These are phyloP conservation scores for Aspergillus puulaauensis DNA, from an alignment of 2,329 filamentous ascomycete species.

Conservation along the genomic window DNA sequence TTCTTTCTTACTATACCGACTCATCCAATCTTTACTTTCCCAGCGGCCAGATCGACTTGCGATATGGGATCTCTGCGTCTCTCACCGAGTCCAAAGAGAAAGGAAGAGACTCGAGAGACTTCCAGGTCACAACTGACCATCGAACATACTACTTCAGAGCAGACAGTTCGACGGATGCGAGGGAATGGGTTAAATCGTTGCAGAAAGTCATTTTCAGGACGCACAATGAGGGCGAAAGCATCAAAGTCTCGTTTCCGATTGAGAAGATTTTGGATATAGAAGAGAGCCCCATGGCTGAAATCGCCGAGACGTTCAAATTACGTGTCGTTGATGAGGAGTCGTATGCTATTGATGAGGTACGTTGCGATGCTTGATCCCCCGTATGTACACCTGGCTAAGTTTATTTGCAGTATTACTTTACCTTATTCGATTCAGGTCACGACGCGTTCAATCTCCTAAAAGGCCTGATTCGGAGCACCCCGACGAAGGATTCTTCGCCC, in stretches of 20 bases:
- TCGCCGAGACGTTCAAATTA: conserved; percentile 91
- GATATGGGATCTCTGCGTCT: conserved; percentile 85
- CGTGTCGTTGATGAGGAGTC: conserved; percentile 91
- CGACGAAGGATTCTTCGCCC: conserved; percentile 43
- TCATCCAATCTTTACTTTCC: conserved; percentile 88
- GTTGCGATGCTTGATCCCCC: neutral
- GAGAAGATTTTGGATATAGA: conserved; percentile 90
- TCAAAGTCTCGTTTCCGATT: conserved; percentile 91
- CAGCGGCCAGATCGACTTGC: conserved; percentile 84
- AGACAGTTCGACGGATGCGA: conserved; percentile 82
- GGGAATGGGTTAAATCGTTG: conserved; percentile 93
- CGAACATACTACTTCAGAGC: conserved; percentile 85
- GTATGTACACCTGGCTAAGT: conserved; percentile 13
- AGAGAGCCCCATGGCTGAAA: conserved; percentile 84
- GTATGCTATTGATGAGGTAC: conserved; percentile 89
- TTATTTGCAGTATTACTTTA: conserved; percentile 85
- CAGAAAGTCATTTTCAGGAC: conserved; percentile 94
- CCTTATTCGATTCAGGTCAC: conserved; percentile 83
- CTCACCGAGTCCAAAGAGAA: conserved; percentile 68
- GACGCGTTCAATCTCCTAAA: conserved; percentile 79
- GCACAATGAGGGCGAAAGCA: conserved; percentile 93
- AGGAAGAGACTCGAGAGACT: conserved; percentile 69
- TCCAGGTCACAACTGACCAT: conserved; percentile 78
- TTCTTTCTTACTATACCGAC: conserved; percentile 84
- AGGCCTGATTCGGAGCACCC: conserved; percentile 66